A percentile compares a stretch with the other conserved stretches of the same genome.
Evolutionary conservation across 208 protist species (phyloP).

Genomic region (Acanthamoeba culbertsoni): DNA sequence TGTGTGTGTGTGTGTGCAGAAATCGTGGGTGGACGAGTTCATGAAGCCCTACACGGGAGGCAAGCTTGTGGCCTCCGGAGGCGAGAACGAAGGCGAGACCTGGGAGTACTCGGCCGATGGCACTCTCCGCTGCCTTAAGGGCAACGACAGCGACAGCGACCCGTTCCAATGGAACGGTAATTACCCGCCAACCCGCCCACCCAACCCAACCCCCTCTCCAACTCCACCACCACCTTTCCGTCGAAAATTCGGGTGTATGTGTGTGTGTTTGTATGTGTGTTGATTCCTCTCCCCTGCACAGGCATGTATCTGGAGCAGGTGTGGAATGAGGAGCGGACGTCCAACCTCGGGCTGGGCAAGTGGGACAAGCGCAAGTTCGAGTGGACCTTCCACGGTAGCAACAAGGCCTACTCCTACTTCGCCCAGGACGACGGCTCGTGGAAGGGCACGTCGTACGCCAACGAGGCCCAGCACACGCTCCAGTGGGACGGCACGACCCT

Average conservation of each 20-base stretch:
- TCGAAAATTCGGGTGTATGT: too few species aligned
- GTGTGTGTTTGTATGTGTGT: too few species aligned
- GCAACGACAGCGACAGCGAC: background rate
- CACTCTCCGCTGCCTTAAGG: background rate
- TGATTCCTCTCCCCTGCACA: background rate
- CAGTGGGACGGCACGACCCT: background rate
- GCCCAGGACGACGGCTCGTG: background rate
- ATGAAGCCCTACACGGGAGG: background rate
- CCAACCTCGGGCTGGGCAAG: background rate
- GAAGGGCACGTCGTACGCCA: background rate
- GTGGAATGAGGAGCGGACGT: background rate
- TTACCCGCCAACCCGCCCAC: too few species aligned
- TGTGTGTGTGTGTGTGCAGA: too few species aligned
- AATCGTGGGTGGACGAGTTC: background rate
- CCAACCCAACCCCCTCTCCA: too few species aligned
- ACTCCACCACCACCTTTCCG: too few species aligned
- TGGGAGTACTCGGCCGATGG: background rate
- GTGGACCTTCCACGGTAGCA: background rate
- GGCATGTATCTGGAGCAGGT: background rate
- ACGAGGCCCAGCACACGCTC: background rate
- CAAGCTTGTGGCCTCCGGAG: background rate
- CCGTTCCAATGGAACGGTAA: background rate
- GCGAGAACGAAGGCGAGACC: background rate
- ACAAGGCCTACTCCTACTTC: background rate
- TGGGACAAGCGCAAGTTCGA: background rate